Evolutionary conservation across 2,329 filamentous ascomycete species (phyloP).

Genomic region (Polychaeton citri): DNA sequence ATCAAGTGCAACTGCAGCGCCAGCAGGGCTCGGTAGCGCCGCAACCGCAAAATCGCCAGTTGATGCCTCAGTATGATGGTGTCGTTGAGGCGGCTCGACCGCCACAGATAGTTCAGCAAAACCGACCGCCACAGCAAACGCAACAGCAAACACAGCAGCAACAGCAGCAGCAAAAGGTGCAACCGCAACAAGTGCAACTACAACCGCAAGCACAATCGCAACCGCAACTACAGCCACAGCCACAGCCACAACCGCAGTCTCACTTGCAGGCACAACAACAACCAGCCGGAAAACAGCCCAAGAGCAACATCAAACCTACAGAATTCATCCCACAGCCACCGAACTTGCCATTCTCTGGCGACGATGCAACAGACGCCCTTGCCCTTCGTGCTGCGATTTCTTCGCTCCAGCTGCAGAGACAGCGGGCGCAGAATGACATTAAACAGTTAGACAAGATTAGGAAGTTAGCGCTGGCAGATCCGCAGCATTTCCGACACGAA

Average conservation of each 20-base stretch:
- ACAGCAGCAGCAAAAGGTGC: background rate
- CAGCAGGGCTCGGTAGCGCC: background rate
- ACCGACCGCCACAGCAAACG: background rate
- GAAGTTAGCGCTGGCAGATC: conserved; percentile 54
- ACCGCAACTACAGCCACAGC: conserved; percentile 1
- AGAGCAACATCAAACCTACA: conserved; percentile 8
- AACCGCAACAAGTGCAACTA: background rate
- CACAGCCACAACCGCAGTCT: conserved; percentile 2
- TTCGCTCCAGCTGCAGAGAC: conserved; percentile 73
- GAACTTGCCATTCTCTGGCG: conserved; percentile 32
- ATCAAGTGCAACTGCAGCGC: too few relatives aligned
- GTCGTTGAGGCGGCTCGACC: too few relatives aligned
- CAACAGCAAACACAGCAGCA: background rate
- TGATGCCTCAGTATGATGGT: background rate
- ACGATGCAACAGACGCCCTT: conserved; percentile 68
- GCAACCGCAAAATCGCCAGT: background rate
- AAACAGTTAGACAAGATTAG: conserved; percentile 56
- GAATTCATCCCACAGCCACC: conserved; percentile 29
- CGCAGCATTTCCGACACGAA: conserved; percentile 57
- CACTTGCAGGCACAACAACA: background rate
- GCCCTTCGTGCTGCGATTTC: conserved; percentile 76
- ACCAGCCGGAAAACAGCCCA: conserved; percentile 4
- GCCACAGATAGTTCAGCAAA: background rate
- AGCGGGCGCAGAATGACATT: conserved; percentile 65
- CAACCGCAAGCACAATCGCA: conserved; percentile 1